Conservation (phyloP, 179 eudicot species). For the Heliamphora pulchella region DNA sequence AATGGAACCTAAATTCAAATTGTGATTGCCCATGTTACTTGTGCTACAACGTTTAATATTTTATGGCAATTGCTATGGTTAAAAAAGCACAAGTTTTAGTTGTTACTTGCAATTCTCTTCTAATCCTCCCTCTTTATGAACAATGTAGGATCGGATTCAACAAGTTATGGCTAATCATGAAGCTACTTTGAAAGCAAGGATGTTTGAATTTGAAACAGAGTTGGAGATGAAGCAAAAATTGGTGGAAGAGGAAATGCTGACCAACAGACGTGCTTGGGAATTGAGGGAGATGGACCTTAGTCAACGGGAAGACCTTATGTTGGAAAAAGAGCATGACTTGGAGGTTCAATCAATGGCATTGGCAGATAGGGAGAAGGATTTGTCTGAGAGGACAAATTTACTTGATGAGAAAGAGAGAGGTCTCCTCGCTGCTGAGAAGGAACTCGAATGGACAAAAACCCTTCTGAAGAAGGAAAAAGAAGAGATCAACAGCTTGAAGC, state of each 20-base stretch:
- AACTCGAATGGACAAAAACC: conserved; percentile 35
- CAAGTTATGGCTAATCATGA: conserved; percentile 52
- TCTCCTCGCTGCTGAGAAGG: conserved; percentile 40
- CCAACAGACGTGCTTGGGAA: conserved; percentile 79
- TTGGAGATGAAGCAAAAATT: conserved; percentile 45
- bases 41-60: neutral
- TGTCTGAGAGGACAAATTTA: conserved; percentile 38
- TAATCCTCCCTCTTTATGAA: conserved; percentile 12
- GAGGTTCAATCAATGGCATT: conserved; percentile 52
- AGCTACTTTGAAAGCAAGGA: conserved; percentile 43
- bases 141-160: conserved; percentile 49
- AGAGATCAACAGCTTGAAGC: conserved; percentile 34
- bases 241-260: conserved; percentile 64
- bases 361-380: conserved; percentile 56
- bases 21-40: conserved; percentile 8
- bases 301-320: conserved; percentile 53
- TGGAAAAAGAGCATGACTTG: conserved; percentile 61
- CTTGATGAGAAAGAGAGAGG: conserved; percentile 56
- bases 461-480: conserved; percentile 55
- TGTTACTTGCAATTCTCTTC: neutral
- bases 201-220: conserved; percentile 53
- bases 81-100: neutral
- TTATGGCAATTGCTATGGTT: neutral
- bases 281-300: conserved; percentile 72
- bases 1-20: neutral